Evolutionary conservation across 257 asterid genomes (phyloP), one percentile per base, ranked within the genome.

Genomic region (Plantago ovata): DNA sequence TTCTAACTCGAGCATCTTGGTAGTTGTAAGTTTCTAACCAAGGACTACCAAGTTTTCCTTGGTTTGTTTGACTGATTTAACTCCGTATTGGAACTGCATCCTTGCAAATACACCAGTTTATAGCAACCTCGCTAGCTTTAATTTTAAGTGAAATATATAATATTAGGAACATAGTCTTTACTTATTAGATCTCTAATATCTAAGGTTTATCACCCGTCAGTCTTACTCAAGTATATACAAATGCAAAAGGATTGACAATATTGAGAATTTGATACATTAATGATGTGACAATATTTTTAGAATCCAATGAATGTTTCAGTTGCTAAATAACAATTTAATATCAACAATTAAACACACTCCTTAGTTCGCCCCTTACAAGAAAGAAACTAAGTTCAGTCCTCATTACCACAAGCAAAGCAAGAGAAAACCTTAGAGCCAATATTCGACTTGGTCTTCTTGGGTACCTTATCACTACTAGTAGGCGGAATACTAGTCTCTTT

Each of bases 21-120:
- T 87, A 3, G 88, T 57, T 56, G 70, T 73, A 53, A 92, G 95
- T 62, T 69, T 73, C 98, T 95, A 92, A n/a, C 98, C 98, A 16
- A 92, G 92, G 38, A 95, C 95, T 13, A 93, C 98, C n/a, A 88
- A 75, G 69, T 92, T 88, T 52, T 88, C 94, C 53, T 85, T 82
- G 3, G 77, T 90, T 72, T 92, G 98, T 65, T 82, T 74, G 7
- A 88, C 70, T 0, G 95, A 77, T 75, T 92, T 92, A 0, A 92
- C 81, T 19, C 95, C 96, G 1, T 22, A 92, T 92, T 0, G 96
- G 96, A 55, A 88, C 73, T 3, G 96, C 80, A 21, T 94, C 93
- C 69, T 88, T 84, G 73, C 81, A 69, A 52, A 88, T 85, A 75
- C 98, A 88, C 98, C 98, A 92, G 69, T 92, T 92, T 72, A 88